Evolutionary conservation across 2,329 filamentous ascomycete species (phyloP).

Genomic region (Knufia petricola): DNA sequence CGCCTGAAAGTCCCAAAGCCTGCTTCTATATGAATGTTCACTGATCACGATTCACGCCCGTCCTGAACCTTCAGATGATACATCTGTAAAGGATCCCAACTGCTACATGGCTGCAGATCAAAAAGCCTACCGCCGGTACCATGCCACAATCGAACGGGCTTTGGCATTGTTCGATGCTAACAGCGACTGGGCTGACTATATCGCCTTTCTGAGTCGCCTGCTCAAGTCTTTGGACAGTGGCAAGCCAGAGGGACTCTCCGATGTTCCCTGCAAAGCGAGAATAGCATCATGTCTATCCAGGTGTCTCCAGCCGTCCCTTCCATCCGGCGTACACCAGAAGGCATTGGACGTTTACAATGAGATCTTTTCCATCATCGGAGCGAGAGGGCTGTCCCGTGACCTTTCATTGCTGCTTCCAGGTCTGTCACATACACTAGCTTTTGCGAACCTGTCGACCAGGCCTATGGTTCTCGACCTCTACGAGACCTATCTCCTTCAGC

Average conservation of each 20-base stretch:
- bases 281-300: slow-evolving; percentile 89
- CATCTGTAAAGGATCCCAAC: background rate
- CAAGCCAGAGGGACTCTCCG: slow-evolving; percentile 59
- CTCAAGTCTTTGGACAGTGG: slow-evolving; percentile 81
- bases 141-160: slow-evolving; percentile 74
- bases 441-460: slow-evolving; percentile 85
- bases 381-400: slow-evolving; percentile 69
- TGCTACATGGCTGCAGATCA: slow-evolving; percentile 39
- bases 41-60: too few species aligned
- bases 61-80: background rate
- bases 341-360: slow-evolving; percentile 86
- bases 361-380: slow-evolving; percentile 69
- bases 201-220: slow-evolving; percentile 84
- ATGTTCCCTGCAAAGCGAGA: slow-evolving; percentile 70
- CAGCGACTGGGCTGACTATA: slow-evolving; percentile 99
- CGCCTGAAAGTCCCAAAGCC: too few species aligned
- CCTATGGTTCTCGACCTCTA: slow-evolving; percentile 76
- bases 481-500: slow-evolving; percentile 65
- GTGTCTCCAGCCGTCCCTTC: slow-evolving; percentile 85
- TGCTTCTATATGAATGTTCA: too few species aligned
- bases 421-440: slow-evolving; percentile 78
- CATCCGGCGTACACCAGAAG: slow-evolving; percentile 96
- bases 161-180: slow-evolving; percentile 84
- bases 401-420: slow-evolving; percentile 83
- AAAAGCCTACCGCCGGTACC: slow-evolving; percentile 75